A percentile compares a stretch with the other conserved stretches of the same genome.
Conservation (phyloP, 2,329 filamentous ascomycete genomes). For the Cadophora sp. region DNA sequence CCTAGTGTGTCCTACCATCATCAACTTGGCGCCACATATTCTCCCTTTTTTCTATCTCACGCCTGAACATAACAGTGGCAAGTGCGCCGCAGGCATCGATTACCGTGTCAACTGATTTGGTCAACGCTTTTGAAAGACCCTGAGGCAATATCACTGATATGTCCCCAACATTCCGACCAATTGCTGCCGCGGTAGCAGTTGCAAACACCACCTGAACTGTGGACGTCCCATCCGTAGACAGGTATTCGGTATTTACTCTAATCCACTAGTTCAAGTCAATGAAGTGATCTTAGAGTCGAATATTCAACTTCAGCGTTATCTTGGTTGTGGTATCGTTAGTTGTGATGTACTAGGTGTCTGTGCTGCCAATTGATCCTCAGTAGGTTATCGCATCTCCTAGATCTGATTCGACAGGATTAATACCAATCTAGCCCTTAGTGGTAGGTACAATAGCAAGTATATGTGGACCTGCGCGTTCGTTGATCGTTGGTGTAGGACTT, state of each 20-base stretch:
- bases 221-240: slow-evolving; percentile 18
- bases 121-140: slow-evolving; percentile 15
- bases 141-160: slow-evolving; percentile 20
- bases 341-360: no score
- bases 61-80: background rate
- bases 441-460: no score
- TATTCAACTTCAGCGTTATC: no score
- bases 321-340: no score
- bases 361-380: no score
- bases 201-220: slow-evolving; percentile 16
- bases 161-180: slow-evolving; percentile 22
- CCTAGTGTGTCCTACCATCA: background rate
- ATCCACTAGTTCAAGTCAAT: slow-evolving; percentile 9
- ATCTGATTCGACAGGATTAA: no score
- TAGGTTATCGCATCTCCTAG: no score
- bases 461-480: no score
- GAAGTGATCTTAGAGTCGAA: background rate
- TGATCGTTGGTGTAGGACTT: no score
- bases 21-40: background rate
- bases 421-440: no score
- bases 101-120: slow-evolving; percentile 5
- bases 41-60: background rate
- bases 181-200: slow-evolving; percentile 22
- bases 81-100: slow-evolving; percentile 4
- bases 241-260: slow-evolving; percentile 18